Evolutionary conservation across 1,284 basidiomycete genomes (phyloP), one percentile per base, ranked within the genome.

Genomic region (Ceratobasidium sp.): DNA sequence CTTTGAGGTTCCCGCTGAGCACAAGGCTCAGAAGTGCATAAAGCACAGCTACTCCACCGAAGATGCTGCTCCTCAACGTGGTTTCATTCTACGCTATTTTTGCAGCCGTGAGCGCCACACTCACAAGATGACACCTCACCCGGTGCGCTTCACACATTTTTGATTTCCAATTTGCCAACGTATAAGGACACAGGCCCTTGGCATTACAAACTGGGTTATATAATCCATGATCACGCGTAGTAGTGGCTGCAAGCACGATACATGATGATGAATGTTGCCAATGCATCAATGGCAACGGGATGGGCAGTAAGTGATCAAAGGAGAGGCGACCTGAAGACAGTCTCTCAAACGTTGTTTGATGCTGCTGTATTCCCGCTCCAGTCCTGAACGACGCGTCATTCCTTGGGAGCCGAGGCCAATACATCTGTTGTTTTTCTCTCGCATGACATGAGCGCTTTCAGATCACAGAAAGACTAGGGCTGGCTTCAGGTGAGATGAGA

Each of bases 241-340:
- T 68, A 52, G 16, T 68, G 48, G 44, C 66, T 46, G 2, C 44
- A 68, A 23, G 66, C 66, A 16, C 33, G 52, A 27, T 48, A 68
- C 35, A 27, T 50, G 20, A 23, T 23, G 44, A 18, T 50, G n/a
- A 20, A 16, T 8, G 35, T 68, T 3, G 14, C 46, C 2, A 33
- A 48, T 5, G 14, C 23, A 27, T 68, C 46, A 46, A 33, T 1
- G 12, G 12, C 10, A 20, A 18, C 20, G 30, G 66, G 66, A 1
- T 68, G 66, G 66, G n/a, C 44, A 16, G 66, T 68, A 16, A 68
- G 66, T 67, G 4, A 41, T 10, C 38, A 6, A 14, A 10, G 6
- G 38, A 41, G 27, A 30, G 27, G 27, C 1, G 27, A 30, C 27
- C 27, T 30, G 27, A 30, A 30, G 27, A 30, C 27, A 30, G 27